A percentile compares a stretch with the other conserved stretches of the same genome.
Conservation (phyloP, 2,329 filamentous ascomycete species). For the Furcasterigmium sp. region DNA sequence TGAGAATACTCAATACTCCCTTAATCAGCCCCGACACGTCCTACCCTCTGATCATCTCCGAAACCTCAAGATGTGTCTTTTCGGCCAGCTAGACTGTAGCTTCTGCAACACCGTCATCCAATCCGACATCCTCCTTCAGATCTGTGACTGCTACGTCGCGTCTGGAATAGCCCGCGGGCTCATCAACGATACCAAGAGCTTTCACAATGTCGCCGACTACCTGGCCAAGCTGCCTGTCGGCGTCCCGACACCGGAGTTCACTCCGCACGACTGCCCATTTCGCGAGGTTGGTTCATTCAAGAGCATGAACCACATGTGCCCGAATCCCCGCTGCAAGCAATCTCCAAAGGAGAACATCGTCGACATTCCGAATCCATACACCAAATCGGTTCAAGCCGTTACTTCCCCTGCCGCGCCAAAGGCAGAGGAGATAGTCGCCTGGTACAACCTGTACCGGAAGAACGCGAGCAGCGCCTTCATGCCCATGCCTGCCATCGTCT, state of each 20-base stretch:
- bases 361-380: background rate
- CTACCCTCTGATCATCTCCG: no score
- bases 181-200: background rate
- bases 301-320: background rate
- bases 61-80: background rate
- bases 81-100: background rate
- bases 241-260: background rate
- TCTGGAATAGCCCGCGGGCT: background rate
- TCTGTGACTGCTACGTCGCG: background rate
- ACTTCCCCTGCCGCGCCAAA: background rate
- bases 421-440: background rate
- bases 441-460: background rate
- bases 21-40: no score
- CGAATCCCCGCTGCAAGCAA: background rate
- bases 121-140: background rate
- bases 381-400: background rate
- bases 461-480: no score
- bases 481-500: no score
- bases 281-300: background rate
- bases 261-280: background rate
- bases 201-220: background rate
- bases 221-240: background rate
- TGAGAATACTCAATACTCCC: no score
- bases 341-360: background rate
- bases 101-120: background rate